Conservation (phyloP, 768 basidiomycete species). For the Agrocybe praecox region DNA sequence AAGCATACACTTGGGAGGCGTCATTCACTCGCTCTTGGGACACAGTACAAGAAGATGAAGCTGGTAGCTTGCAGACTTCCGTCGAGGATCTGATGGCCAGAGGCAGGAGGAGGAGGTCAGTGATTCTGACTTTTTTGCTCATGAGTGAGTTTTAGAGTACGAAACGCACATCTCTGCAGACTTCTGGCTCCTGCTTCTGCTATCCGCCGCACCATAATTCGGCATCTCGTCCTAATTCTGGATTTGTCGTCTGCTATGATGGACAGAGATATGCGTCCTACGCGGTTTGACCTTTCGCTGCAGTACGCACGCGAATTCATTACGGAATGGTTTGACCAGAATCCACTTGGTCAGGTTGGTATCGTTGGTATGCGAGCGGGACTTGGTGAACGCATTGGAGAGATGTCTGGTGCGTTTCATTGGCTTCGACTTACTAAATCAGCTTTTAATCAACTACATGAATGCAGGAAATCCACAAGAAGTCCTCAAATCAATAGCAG, state of each 20-base stretch:
- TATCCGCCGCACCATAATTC: conserved; percentile 93
- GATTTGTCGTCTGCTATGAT: conserved; percentile 92
- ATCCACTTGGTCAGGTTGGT: conserved; percentile 96
- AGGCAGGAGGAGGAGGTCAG: conserved; percentile 82
- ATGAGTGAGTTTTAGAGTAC: conserved; percentile 1
- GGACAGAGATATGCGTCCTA: conserved; percentile 95
- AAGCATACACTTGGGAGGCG: conserved; percentile 95
- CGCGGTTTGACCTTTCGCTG: conserved; percentile 87
- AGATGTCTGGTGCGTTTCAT: conserved; percentile 79
- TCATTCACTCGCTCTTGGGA: conserved; percentile 96
- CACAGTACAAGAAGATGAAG: conserved; percentile 94
- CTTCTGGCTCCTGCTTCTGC: conserved; percentile 82
- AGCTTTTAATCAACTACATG: neutral
- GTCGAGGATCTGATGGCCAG: conserved; percentile 90
- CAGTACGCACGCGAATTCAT: conserved; percentile 93
- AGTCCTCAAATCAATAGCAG: conserved; percentile 82
- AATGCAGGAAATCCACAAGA: conserved; percentile 90
- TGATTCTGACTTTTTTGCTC: neutral
- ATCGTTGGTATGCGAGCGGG: conserved; percentile 92
- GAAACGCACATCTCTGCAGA: conserved; percentile 36
- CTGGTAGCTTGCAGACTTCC: conserved; percentile 85
- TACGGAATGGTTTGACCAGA: conserved; percentile 98
- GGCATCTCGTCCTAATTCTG: conserved; percentile 90
- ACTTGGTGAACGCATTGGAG: conserved; percentile 85
- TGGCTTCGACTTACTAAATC: neutral